These are phyloP conservation scores for Rhododendron williamsianum DNA, from an alignment of 148 eudicot species.

Conservation along the genomic window DNA sequence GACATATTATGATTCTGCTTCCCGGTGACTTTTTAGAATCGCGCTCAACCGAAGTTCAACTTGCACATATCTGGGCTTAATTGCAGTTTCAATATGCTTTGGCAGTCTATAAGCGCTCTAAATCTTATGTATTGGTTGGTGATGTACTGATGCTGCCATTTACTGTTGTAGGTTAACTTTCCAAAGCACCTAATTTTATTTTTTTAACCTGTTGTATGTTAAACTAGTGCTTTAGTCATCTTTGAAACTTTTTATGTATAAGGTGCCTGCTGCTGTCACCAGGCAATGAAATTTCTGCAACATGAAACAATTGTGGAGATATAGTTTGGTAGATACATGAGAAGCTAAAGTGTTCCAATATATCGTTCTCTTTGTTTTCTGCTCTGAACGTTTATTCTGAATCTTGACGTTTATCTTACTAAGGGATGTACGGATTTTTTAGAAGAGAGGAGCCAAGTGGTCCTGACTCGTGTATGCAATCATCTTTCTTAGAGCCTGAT, in stretches of 20 bases:
- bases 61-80: slow-evolving; percentile 13
- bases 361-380: neutral
- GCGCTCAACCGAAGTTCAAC: neutral
- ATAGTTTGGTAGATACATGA: neutral
- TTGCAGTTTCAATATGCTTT: slow-evolving; percentile 6
- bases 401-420: neutral
- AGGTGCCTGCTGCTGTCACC: neutral
- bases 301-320: neutral
- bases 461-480: neutral
- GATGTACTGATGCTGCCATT: neutral
- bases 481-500: neutral
- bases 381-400: neutral
- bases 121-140: neutral
- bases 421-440: neutral
- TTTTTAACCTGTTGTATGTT: neutral
- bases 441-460: neutral
- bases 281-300: neutral
- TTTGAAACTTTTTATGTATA: neutral
- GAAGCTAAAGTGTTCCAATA: neutral
- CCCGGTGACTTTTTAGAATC: neutral
- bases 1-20: neutral
- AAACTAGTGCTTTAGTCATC: neutral
- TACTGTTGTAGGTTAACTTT: slow-evolving; percentile 1
- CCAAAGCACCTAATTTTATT: no score
- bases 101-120: neutral